A percentile compares a stretch with the other conserved stretches of the same genome.
Evolutionary conservation across 1,139 yeast species (phyloP).

Genomic region (Hansenula sp.): DNA sequence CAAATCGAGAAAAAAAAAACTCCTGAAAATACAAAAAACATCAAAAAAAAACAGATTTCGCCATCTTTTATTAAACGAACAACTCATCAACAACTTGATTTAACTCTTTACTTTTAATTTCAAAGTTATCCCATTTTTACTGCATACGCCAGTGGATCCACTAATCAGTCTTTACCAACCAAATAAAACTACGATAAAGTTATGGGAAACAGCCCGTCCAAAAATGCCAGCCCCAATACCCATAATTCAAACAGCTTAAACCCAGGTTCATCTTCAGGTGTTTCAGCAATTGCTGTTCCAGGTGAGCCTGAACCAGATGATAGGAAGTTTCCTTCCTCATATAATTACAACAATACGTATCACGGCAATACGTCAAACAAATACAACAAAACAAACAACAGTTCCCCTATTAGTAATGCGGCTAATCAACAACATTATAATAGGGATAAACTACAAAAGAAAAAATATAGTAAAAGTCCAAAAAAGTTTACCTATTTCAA

Average conservation of each 20-base stretch:
- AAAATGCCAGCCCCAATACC: conserved; percentile 24
- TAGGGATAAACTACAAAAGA: conserved; percentile 18
- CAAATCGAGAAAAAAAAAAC: too few relatives aligned
- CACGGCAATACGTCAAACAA: background rate
- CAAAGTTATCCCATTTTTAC: too few relatives aligned
- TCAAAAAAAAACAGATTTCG: too few relatives aligned
- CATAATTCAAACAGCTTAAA: conserved; percentile 15
- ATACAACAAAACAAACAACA: background rate
- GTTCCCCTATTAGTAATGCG: background rate
- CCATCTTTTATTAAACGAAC: too few relatives aligned
- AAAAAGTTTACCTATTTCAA: conserved; percentile 7
- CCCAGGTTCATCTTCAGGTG: conserved; percentile 8
- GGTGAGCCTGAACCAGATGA: conserved; percentile 27
- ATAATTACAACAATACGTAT: conserved; percentile 1
- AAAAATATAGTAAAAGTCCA: conserved; percentile 8
- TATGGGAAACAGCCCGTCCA: conserved; percentile 29
- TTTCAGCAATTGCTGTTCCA: conserved; percentile 6
- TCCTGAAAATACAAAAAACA: too few relatives aligned
- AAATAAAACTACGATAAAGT: conserved; percentile 4
- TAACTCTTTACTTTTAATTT: too few relatives aligned
- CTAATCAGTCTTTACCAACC: background rate
- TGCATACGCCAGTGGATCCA: too few relatives aligned
- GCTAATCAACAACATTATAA: conserved; percentile 10
- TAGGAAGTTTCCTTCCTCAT: conserved; percentile 25
- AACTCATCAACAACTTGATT: too few relatives aligned